phyloP scores from a whole-genome alignment of 2,329 filamentous ascomycete species.

The Pyricularia sp. region DNA sequence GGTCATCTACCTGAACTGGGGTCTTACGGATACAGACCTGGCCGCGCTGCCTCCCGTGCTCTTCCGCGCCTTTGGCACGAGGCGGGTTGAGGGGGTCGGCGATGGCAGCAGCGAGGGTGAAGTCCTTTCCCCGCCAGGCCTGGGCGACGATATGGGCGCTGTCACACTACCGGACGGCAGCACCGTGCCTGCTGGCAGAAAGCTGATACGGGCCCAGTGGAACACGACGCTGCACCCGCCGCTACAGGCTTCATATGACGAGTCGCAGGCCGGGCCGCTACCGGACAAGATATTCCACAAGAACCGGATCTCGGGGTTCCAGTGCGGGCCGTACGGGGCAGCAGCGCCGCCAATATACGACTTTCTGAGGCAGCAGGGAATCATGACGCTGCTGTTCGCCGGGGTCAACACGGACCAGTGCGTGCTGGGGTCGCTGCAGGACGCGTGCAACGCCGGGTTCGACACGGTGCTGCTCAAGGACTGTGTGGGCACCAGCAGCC shows the following conservation, averaged over 20 bases:
- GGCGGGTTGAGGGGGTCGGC: slow-evolving; percentile 28
- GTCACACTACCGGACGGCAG: neutral
- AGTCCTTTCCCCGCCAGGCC: slow-evolving; percentile 5
- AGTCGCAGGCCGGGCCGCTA: slow-evolving; percentile 12
- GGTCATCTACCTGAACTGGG: slow-evolving; percentile 49
- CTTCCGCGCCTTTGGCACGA: slow-evolving; percentile 37
- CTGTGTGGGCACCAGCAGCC: slow-evolving; percentile 40
- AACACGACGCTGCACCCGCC: slow-evolving; percentile 34
- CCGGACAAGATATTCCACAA: slow-evolving; percentile 44
- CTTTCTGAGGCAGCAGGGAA: slow-evolving; percentile 25
- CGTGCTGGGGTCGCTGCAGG: slow-evolving; percentile 44
- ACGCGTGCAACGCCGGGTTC: slow-evolving; percentile 46
- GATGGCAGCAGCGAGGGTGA: neutral
- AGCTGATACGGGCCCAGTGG: slow-evolving; percentile 45
- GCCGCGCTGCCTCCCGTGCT: slow-evolving; percentile 37
- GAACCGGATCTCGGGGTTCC: slow-evolving; percentile 49
- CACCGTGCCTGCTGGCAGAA: slow-evolving; percentile 19
- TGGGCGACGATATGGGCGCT: slow-evolving; percentile 24
- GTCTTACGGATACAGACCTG: slow-evolving; percentile 41
- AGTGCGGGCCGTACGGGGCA: slow-evolving; percentile 21
- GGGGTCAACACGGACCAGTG: slow-evolving; percentile 56
- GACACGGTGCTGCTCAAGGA: slow-evolving; percentile 47
- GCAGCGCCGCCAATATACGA: slow-evolving; percentile 29
- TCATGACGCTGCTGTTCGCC: slow-evolving; percentile 42
- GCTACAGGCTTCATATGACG: neutral